Conservation (phyloP, 169 alveolate genomes). For the Theileria orientalis region DNA sequence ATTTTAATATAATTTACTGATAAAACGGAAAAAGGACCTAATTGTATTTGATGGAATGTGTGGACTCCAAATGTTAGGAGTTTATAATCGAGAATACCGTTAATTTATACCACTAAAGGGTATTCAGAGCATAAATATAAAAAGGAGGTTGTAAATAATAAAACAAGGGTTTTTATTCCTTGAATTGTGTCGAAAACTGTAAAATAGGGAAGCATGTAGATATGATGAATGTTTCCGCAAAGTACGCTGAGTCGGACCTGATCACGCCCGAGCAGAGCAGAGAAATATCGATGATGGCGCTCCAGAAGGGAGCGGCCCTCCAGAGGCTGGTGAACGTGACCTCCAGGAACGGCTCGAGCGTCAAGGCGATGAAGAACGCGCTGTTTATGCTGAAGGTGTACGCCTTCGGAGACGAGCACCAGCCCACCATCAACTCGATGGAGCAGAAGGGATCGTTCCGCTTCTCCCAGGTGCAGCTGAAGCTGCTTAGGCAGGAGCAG, state of each 20-base stretch:
- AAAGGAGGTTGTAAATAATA: too few relatives aligned
- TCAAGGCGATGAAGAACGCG: slow-evolving; percentile 61
- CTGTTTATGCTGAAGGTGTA: slow-evolving; percentile 50
- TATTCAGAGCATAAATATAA: too few relatives aligned
- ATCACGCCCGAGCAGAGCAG: slow-evolving; percentile 40
- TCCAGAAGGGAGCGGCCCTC: slow-evolving; percentile 75
- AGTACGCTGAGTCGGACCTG: slow-evolving; percentile 12
- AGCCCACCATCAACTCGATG: slow-evolving; percentile 41
- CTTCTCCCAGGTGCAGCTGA: slow-evolving; percentile 71
- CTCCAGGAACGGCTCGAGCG: slow-evolving; percentile 64
- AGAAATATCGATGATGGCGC: slow-evolving; percentile 68
- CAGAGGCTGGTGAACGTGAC: slow-evolving; percentile 57
- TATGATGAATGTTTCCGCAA: not conserved
- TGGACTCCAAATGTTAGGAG: too few relatives aligned
- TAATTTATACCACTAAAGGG: too few relatives aligned
- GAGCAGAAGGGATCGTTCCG: slow-evolving; percentile 43
- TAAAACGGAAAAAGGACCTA: too few relatives aligned
- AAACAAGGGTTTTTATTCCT: too few relatives aligned
- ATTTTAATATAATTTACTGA: not conserved
- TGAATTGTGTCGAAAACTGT: too few relatives aligned
- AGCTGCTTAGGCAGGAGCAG: slow-evolving; percentile 77
- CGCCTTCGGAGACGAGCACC: slow-evolving; percentile 64
- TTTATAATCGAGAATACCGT: too few relatives aligned
- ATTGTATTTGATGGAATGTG: too few relatives aligned
- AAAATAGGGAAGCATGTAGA: not conserved